phyloP scores from a whole-genome alignment of 805 yeast genomes.

The Nakazawaea populi region DNA sequence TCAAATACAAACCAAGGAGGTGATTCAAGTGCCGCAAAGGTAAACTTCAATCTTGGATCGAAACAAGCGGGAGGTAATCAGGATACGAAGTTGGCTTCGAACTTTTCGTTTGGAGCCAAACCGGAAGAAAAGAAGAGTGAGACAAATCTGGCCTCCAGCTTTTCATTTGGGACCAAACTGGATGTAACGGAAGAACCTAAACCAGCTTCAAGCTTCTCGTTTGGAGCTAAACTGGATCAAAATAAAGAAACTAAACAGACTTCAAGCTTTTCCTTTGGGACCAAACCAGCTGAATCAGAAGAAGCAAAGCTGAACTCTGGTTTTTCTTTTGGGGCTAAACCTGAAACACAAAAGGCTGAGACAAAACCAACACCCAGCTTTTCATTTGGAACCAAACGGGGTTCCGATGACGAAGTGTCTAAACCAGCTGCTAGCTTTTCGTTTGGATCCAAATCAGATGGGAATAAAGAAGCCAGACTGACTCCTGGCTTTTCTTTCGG shows the following conservation, averaged over 20 bases:
- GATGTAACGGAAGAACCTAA: conserved; percentile 5
- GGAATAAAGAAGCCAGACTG: conserved; percentile 6
- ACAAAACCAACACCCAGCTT: conserved; percentile 9
- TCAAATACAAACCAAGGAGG: too few species aligned
- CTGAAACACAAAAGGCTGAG: conserved; percentile 8
- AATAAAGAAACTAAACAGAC: neutral
- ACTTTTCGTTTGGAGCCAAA: conserved; percentile 15
- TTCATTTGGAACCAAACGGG: conserved; percentile 8
- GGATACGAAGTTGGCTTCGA: conserved; percentile 3
- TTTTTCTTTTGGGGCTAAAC: conserved; percentile 11
- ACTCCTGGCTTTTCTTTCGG: conserved; percentile 11
- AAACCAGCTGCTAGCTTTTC: conserved; percentile 9
- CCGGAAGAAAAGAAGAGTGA: conserved; percentile 9
- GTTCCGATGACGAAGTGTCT: neutral
- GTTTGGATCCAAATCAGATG: conserved; percentile 13
- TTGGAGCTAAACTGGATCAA: conserved; percentile 12
- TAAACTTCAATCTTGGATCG: neutral
- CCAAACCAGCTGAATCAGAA: conserved; percentile 4
- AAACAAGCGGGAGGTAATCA: neutral
- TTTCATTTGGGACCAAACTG: conserved; percentile 16
- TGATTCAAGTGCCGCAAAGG: too few species aligned
- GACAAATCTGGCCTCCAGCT: conserved; percentile 11
- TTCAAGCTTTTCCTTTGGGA: conserved; percentile 19
- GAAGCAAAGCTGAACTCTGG: conserved; percentile 9
- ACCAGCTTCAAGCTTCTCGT: conserved; percentile 12